Evolutionary conservation across 2,329 filamentous ascomycete genomes (phyloP), one percentile per base, ranked within the genome.

Genomic region (Penicillium hesseltinei): DNA sequence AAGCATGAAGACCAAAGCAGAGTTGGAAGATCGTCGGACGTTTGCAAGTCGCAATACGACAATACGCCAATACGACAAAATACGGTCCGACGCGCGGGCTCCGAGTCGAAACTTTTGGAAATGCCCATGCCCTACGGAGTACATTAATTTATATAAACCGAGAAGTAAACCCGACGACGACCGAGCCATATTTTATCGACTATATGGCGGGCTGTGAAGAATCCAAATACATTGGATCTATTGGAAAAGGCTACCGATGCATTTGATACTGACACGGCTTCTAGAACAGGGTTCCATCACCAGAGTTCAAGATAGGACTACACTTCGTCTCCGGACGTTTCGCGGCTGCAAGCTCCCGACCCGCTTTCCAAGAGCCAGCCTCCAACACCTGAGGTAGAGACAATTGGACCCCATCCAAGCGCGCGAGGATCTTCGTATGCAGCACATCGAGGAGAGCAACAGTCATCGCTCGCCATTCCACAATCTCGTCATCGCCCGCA

Each of bases 381-480:
- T 84, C 81, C 1, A 84, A 63, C 62, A 83, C 69, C 66, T 84
- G 82, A 0, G 80, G 75, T 69, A 84, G 73, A 40, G 66, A 78
- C 51, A 84, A 52, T 33, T 70, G 59, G 5, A 76, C 65, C 2
- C 74, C 71, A 56, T 75, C 67, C 48, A 77, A 72, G 4, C 65
- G 63, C 11, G 67, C 58, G 5, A 82, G 80, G 36, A 86, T 80
- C 48, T 82, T 80, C 2, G 60, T 64, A 54, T 80, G 80, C 39
- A 88, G 72, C 59, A 74, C 72, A 63, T 88, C 85, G 2, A 88
- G 74, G 55, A 88, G 76, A 0, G 83, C 84, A 7, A 88, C 79
- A 0, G 85, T 88, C 58, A 84, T 80, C 9, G 82, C 84, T n/a
- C 85, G 77, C 85, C 85, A 88, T 67, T 88, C 85, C 0, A 88